Evolutionary conservation across 352 stramenopile genomes (phyloP), one percentile per base, ranked within the genome.

Genomic region (Globisporangium paroecandrum): DNA sequence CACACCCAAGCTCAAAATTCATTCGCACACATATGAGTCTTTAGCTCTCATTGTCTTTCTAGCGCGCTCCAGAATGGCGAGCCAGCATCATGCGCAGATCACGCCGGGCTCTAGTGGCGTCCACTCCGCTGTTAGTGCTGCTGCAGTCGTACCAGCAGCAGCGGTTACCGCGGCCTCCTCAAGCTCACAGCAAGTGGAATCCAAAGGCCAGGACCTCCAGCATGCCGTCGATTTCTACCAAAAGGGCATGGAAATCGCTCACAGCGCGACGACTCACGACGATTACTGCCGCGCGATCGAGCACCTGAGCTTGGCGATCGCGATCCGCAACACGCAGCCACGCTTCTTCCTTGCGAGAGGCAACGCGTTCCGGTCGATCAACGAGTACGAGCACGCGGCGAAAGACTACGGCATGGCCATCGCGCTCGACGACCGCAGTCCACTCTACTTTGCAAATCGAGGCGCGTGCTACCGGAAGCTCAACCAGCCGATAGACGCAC

Each of bases 181-280:
- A 12, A 61, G 20, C 4, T 1, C 55, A 68, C 71, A 46, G n/a
- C 71, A 46, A 32, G 56, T 55, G 4, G 81, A 90, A 60, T 63
- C 70, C 69, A 90, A 91, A 63, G 79, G 78, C 2, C 82, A 89
- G 58, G 83, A 90, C 34, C 61, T 90, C 3, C 86, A 92, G 54
- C 82, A 91, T 62, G 86, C 86, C 1, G 80, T 89, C 27, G 86
- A 94, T 54, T 70, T 89, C 22, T 94, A 90, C 69, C 84, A 91
- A 61, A 91, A 92, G 49, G 86, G 81, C 3, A 85, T 85, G 47
- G 86, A 93, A 59, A 73, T 90, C 20, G 73, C 81, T 1, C 86
- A 94, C 57, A 77, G 75, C 29, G 82, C 84, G 0, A 73, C 72
- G 13, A 77, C 67, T 1, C 74, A 74, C 61, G 84, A 91, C 34